These are phyloP conservation scores for Plasmodium gaboni DNA, from an alignment of 169 alveolate species.

Conservation along the genomic window DNA sequence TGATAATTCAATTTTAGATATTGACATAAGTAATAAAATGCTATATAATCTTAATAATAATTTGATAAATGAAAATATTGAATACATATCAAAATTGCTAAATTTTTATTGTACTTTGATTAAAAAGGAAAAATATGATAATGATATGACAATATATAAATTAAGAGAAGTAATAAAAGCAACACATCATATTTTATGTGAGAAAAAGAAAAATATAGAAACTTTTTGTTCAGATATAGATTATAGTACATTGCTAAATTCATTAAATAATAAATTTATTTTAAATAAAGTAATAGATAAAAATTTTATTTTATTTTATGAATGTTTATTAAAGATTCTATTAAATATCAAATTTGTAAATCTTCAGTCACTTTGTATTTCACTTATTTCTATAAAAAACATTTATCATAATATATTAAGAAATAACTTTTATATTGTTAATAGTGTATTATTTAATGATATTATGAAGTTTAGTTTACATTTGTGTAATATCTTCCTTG, in stretches of 20 bases:
- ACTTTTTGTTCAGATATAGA: constrained; percentile 27
- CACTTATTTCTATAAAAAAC: constrained; percentile 67
- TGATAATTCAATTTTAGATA: constrained; percentile 48
- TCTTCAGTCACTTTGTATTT: constrained; percentile 53
- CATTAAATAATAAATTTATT: constrained; percentile 51
- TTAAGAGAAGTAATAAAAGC: constrained; percentile 45
- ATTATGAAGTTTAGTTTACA: constrained; percentile 38
- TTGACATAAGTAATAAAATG: constrained; percentile 38
- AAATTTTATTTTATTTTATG: constrained; percentile 45
- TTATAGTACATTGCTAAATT: constrained; percentile 54
- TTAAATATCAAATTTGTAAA: constrained; percentile 50
- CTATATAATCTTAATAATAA: constrained; percentile 49
- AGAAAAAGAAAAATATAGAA: constrained; percentile 14
- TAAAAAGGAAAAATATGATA: constrained; percentile 30
- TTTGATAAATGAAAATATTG: constrained; percentile 44
- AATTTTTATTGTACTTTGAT: constrained; percentile 52
- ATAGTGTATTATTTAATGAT: constrained; percentile 22
- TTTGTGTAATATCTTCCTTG: constrained; percentile 36
- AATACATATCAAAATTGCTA: constrained; percentile 43
- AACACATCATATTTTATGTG: constrained; percentile 15
- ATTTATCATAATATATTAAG: constrained; percentile 39
- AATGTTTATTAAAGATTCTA: constrained; percentile 40
- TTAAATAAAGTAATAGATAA: constrained; percentile 48
- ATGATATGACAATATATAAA: constrained; percentile 23
- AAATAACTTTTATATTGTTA: constrained; percentile 26